Evolutionary conservation across 2,329 filamentous ascomycete species (phyloP), one percentile per base, ranked within the genome.

Genomic region (Fusarium sp.): DNA sequence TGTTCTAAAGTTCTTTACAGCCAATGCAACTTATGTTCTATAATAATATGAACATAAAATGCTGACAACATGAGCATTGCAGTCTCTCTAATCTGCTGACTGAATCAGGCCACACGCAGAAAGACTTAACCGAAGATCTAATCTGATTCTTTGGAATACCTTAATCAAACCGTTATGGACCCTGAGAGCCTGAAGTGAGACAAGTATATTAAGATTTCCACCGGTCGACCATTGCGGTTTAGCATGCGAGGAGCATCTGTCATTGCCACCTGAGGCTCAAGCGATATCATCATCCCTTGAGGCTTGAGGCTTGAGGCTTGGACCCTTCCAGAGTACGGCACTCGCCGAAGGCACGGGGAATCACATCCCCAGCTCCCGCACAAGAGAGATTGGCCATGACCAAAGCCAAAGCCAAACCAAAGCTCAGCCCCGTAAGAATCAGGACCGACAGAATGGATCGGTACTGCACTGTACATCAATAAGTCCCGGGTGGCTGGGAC

Each of bases 401-500:
- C 42, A 35, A 19, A n/a, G 6, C n/a, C 25, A 46, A 28, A 28
- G 15, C 46, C 47, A 33, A 50, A 50, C 16, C 47, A 33, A 50
- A 33, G 16, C 30, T 28, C 25, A 65, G 42, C 47, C 64, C 50
- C 38, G 37, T 33, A 37, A 30, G 49, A 30, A 38, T 49, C 64
- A 49, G n/a, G 47, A 64, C 69, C 71, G 44, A 71, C 56, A 38
- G 64, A 60, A 37, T 30, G 57, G 59, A 44, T 59, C 47, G 71
- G 69, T 58, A 73, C 46, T 70, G 40, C n/a, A 46, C 23, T 35
- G 54, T 58, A 58, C 54, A 58, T 58, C 40, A 67, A 71, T 60
- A 44, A 56, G 62, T 74, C 64, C 75, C 75, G 25, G 67, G 44
- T 69, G 63, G 65, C 62, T 71, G 74, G 72, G 72, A 72, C 74